Percentiles rank a stretch among this genome's conserved stretches.
Evolutionary conservation across 306 rosid genomes (phyloP).

Genomic region (Acmispon strigosus): DNA sequence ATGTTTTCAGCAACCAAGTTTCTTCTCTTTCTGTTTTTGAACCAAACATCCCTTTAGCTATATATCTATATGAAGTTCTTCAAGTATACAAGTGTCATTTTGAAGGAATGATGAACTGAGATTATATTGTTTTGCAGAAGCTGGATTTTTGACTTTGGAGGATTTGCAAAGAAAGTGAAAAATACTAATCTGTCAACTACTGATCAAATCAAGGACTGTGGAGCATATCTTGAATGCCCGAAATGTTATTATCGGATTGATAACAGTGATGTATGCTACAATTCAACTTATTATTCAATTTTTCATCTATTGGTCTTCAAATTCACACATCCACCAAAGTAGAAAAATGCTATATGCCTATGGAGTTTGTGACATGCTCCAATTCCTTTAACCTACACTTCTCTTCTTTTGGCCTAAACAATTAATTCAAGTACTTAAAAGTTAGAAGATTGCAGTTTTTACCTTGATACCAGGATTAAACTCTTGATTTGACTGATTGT

Average conservation of each 20-base stretch:
- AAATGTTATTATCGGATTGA: conserved; percentile 48
- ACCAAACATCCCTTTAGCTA: background rate
- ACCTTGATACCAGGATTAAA: background rate
- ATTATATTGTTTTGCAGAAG: conserved; percentile 39
- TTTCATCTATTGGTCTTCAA: background rate
- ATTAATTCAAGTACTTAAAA: background rate
- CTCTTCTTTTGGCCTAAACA: background rate
- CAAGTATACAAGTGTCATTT: background rate
- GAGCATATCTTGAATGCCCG: conserved; percentile 65
- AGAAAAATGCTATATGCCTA: background rate
- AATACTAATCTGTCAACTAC: conserved; percentile 31
- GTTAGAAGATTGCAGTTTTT: background rate
- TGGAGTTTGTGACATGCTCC: background rate
- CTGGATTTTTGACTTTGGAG: conserved; percentile 56
- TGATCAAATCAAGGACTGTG: conserved; percentile 52
- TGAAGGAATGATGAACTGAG: background rate
- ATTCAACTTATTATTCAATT: conserved; percentile 1
- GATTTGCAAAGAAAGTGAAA: conserved; percentile 68
- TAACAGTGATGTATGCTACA: conserved; percentile 61
- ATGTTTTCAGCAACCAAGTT: background rate
- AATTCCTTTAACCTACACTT: background rate
- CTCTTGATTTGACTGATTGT: background rate
- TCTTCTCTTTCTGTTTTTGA: background rate
- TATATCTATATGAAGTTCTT: background rate
- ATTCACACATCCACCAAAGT: background rate